Percentiles rank a stretch among this genome's conserved stretches.
Evolutionary conservation across 805 yeast genomes (phyloP).

Genomic region (Saccharomycopsis lassenensis): DNA sequence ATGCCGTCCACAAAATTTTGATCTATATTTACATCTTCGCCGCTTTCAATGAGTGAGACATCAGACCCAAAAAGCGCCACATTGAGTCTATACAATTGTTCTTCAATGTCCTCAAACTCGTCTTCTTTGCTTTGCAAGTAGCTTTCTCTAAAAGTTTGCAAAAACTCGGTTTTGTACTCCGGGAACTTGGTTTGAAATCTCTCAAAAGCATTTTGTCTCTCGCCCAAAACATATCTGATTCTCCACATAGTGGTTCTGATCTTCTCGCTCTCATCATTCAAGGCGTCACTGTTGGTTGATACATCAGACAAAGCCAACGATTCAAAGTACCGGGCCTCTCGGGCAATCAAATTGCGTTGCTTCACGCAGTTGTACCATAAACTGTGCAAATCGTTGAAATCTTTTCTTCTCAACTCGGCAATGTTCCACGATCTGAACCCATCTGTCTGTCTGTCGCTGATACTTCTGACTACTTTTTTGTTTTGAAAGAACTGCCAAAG

Average conservation of each 20-base stretch:
- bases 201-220: conserved; percentile 64
- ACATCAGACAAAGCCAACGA: conserved; percentile 27
- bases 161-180: conserved; percentile 34
- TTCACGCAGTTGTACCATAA: conserved; percentile 82
- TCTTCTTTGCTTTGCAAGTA: conserved; percentile 46
- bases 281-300: conserved; percentile 23
- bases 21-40: conserved; percentile 27
- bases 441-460: conserved; percentile 38
- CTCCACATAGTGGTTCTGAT: conserved; percentile 60
- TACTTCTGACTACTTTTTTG: conserved; percentile 47
- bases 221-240: conserved; percentile 79
- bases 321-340: conserved; percentile 58
- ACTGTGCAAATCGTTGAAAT: conserved; percentile 83
- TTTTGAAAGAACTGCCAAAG: conserved; percentile 84
- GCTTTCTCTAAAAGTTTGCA: conserved; percentile 44
- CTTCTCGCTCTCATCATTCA: conserved; percentile 32
- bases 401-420: conserved; percentile 81
- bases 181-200: conserved; percentile 41
- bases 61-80: conserved; percentile 77
- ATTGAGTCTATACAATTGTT: conserved; percentile 67
- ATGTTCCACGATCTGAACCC: conserved; percentile 76
- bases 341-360: conserved; percentile 67
- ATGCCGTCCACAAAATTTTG: conserved; percentile 56
- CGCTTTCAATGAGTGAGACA: conserved; percentile 28
- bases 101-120: conserved; percentile 50